Percentiles rank a stretch among this genome's conserved stretches.
These are phyloP conservation scores for Fusarium sp. DNA, from an alignment of 2,329 filamentous ascomycete species.

Conservation along the genomic window DNA sequence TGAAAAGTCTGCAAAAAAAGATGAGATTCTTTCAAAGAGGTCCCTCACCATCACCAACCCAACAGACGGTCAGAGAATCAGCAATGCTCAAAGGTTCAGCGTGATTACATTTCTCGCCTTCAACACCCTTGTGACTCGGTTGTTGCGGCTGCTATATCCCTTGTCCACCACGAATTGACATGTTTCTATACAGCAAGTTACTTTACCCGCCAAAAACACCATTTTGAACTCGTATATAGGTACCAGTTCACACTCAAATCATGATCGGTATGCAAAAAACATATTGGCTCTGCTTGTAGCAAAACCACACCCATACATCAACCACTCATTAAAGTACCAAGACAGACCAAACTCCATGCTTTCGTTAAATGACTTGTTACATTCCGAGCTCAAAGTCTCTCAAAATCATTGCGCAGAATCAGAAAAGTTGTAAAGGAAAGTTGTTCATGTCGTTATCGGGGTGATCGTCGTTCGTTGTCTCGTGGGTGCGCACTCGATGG, in stretches of 20 bases:
- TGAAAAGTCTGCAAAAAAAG: background rate
- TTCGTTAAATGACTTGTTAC: constrained; percentile 28
- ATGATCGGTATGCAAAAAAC: constrained; percentile 13
- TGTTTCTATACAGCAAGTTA: constrained; percentile 8
- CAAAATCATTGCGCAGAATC: constrained; percentile 13
- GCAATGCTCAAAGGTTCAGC: constrained; percentile 1
- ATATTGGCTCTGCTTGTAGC: constrained; percentile 5
- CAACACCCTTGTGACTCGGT: background rate
- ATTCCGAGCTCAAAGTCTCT: constrained; percentile 14
- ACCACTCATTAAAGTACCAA: constrained; percentile 30
- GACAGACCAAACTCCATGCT: constrained; percentile 47
- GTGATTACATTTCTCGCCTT: constrained; percentile 2
- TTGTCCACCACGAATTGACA: constrained; percentile 1
- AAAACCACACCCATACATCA: constrained; percentile 16
- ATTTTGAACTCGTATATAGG: constrained; percentile 1
- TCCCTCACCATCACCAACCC: background rate
- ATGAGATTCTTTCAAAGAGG: background rate
- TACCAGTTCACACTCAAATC: background rate
- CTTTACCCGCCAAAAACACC: constrained; percentile 12
- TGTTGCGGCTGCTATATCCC: background rate
- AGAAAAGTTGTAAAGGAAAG: background rate
- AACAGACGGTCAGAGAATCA: constrained; percentile 2
- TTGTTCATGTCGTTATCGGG: constrained; percentile 26
- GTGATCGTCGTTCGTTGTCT: constrained; percentile 36
- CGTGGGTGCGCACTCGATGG: constrained; percentile 58